Evolutionary conservation across 1,284 basidiomycete genomes (phyloP), one percentile per base, ranked within the genome.

Genomic region (Tilletia walkeri): DNA sequence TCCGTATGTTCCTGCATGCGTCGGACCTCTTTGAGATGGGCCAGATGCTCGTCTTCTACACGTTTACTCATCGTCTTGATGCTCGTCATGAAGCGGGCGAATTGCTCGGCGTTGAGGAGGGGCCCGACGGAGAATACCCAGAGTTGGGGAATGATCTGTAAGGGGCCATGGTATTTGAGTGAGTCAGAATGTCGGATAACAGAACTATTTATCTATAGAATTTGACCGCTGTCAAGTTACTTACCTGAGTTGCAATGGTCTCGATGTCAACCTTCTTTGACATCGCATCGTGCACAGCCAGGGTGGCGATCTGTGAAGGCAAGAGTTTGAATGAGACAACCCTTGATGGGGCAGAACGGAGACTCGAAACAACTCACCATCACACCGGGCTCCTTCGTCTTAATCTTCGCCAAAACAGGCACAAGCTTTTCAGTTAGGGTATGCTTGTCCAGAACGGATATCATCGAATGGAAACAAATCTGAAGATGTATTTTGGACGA

Each of bases 271-370:
- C 91, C 84, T 98, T 99, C 77, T 89, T 88, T 1, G 94, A 93
- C 93, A 98, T 96, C 3, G 92, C 92, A 84, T 97, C 95, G 85
- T 99, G 94, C 0, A 99, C 94, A 9, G 89, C 90, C 54, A 98
- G 86, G 0, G 94, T 96, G 0, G 94, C 93, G 88, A 81, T 73
- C 70, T 61, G 48, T 1, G 18, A 39, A 4, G 59, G n/a, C 20
- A 36, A n/a, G 34, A 41, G 30, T 38, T 50, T 50, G 48, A n/a
- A 14, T 45, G 41, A 7, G 41, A 45, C 6, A 45, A 45, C 3
- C 41, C 1, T 7, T 45, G 41, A 7, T 7, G 0, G 41, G 41
- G 34, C 66, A 49, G 49, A 41, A 14, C 7, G 2, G 61, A 41
- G 16, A 65, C 61, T 14, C 3, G 34, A 30, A 34, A 30, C n/a